These are phyloP conservation scores for Cladosporium sp. DNA, from an alignment of 2,329 filamentous ascomycete genomes.

Conservation along the genomic window DNA sequence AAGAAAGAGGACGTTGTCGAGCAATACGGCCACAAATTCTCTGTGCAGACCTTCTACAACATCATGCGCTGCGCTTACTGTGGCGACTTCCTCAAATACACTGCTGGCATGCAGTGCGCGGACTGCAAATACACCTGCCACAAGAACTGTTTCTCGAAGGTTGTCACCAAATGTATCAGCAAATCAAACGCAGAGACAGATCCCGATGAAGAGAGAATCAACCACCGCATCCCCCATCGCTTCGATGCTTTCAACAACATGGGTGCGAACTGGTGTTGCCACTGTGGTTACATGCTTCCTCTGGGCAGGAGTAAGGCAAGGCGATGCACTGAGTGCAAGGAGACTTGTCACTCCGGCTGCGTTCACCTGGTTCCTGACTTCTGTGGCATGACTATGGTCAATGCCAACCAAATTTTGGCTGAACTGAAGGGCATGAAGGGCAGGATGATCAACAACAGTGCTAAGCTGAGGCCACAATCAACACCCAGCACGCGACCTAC, in stretches of 20 bases:
- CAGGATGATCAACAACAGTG: constrained; percentile 30
- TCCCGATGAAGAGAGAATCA: constrained; percentile 99
- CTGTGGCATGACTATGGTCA: constrained; percentile 98
- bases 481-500: constrained; percentile 44
- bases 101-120: constrained; percentile 97
- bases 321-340: constrained; percentile 90
- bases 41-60: constrained; percentile 99
- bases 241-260: constrained; percentile 97
- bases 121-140: constrained; percentile 99
- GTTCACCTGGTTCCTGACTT: constrained; percentile 97
- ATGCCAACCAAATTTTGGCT: constrained; percentile 88
- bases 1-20: constrained; percentile 98
- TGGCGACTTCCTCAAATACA: constrained; percentile 97
- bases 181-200: constrained; percentile 98
- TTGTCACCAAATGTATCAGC: constrained; percentile 99
- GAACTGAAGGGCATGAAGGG: constrained; percentile 80
- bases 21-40: constrained; percentile 98
- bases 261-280: constrained; percentile 98
- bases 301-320: constrained; percentile 94
- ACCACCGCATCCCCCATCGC: constrained; percentile 96
- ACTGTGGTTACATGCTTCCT: constrained; percentile 93
- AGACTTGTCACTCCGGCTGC: constrained; percentile 88
- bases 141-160: constrained; percentile 92
- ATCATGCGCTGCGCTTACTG: constrained; percentile 99
- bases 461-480: constrained; percentile 59